Base-by-base conservation (phyloP, 495 filamentous ascomycete genomes). In the Hyaloscypha hepaticicola region DNA sequence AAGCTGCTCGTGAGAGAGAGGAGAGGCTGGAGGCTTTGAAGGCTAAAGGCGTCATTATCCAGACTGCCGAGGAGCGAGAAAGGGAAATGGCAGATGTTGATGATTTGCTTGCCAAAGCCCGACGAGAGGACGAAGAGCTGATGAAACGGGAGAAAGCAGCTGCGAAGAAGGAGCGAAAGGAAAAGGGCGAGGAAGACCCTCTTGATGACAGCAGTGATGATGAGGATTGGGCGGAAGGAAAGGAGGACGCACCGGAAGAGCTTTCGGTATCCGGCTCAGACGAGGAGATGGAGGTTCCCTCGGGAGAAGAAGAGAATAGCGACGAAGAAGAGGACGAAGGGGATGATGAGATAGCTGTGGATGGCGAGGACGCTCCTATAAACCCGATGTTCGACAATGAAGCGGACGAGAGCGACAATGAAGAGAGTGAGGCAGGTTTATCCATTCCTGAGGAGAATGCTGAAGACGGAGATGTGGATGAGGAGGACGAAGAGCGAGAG, bases 41-140 rank as follows among this genome's bases (percentile, higher is more conserved):
- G 60, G 86, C 87, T 22, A 90, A 88, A 72, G 95, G 95, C 31
- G 80, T 98, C 19, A 77, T 89, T 49, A 79, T 97, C n/a, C 88
- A 90, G 68, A 96, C 91, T 1, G 84, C 87, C 5, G 95, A 96
- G 74, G 93, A 99, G 68, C 82, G 90, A 63, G 87, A 90, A 66
- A 85, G 86, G 14, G 88, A 94, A 69, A 85, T 88, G 72, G 86
- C 88, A 27, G 85, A 93, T 63, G 84, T 97, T 24, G 96, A 98
- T 66, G 87, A 97, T 67, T 80, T 97, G 41, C 80, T 99, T 33
- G 89, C 93, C 28, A 91, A 87, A 67, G 95, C 93, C 24, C 82
- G 93, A 48, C 79, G 84, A 66, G 91, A 97, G 72, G 92, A 86
- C 16, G 84, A 91, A 55, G 87, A 88, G 55, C 88, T 99, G 57